A percentile compares a stretch with the other conserved stretches of the same genome.
phyloP scores from a whole-genome alignment of 2,329 filamentous ascomycete species.

The Zymoseptoria crescenta region DNA sequence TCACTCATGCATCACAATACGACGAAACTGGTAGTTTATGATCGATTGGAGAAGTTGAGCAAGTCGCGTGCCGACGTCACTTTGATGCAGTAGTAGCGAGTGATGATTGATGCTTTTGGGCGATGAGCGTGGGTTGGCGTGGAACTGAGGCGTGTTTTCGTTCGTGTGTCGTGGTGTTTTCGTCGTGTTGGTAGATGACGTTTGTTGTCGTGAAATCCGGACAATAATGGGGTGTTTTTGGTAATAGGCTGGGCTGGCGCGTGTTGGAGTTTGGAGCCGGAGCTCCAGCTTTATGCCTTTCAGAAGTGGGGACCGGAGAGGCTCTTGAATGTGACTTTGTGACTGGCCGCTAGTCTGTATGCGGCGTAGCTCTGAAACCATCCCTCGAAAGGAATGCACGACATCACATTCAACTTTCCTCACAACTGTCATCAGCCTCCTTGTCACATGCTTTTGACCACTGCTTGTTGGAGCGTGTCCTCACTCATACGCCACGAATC shows the following conservation, averaged over 20 bases:
- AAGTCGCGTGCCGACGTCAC: not conserved
- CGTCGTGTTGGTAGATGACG: not conserved
- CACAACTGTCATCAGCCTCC: no score
- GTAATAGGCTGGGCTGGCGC: not conserved
- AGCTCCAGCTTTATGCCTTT: no score
- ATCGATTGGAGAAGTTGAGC: not conserved
- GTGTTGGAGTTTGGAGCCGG: no score
- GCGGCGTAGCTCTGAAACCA: no score
- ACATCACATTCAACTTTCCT: no score
- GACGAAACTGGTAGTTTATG: not conserved
- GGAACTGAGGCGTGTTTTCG: not conserved
- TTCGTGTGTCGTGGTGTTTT: not conserved
- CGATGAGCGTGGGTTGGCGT: not conserved
- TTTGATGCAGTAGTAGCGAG: not conserved
- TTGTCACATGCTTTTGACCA: no score
- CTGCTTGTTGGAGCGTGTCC: not conserved
- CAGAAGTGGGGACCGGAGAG: no score
- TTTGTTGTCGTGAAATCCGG: not conserved
- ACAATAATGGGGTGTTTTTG: not conserved
- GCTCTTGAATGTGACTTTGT: no score
- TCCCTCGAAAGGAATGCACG: no score
- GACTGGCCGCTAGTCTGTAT: no score
- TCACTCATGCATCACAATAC: not conserved
- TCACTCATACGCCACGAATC: not conserved
- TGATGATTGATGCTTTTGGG: no score